Base-by-base conservation (phyloP, 208 protist species). In the Acanthamoeba divionensis region DNA sequence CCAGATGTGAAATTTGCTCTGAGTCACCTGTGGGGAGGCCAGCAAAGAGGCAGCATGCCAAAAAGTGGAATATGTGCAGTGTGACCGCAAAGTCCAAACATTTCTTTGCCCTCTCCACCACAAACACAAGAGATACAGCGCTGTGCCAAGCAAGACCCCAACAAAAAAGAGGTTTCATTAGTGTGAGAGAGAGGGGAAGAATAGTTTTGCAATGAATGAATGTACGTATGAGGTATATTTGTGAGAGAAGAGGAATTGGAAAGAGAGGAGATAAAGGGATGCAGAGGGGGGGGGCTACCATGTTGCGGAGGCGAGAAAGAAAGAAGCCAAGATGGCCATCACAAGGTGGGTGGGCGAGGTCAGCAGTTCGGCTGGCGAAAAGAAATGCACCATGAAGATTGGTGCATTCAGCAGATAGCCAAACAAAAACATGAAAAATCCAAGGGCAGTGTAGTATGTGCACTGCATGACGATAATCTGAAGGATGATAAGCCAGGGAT, bases 81-180 rank as follows among this genome's bases (percentile, higher is more conserved):
- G 80, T 89, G 57, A 29, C 33, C 5, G 57, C 80, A 65, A 89
- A 89, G 41, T 89, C 80, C 36, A 89, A 44, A 65, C 80, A 89
- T 62, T 89, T 89, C 29, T 89, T 89, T 36, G 80, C 80, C n/a
- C 60, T 13, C n/a, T 71, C 80, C 7, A 89, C 80, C 21, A 89
- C 80, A 21, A 29, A 36, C 1, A 89, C 60, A 1, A 89, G 33
- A 13, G 47, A 47, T n/a, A 71, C 41, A 15, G 80, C 80, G 71
- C 80, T 89, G 80, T n/a, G 10, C 29, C 18, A 60, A 44, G 24
- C 15, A 71, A 29, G 63, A 36, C 18, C 24, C 36, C 13, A 71
- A 24, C 63, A 15, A 29, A 29, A 13, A 13, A 71, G 63, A 21
- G 24, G n/a, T n/a, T n/a, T n/a, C n/a, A n/a, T n/a, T n/a, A n/a